These are phyloP conservation scores for Coniella lustricola DNA, from an alignment of 2,329 filamentous ascomycete species.

Conservation along the genomic window DNA sequence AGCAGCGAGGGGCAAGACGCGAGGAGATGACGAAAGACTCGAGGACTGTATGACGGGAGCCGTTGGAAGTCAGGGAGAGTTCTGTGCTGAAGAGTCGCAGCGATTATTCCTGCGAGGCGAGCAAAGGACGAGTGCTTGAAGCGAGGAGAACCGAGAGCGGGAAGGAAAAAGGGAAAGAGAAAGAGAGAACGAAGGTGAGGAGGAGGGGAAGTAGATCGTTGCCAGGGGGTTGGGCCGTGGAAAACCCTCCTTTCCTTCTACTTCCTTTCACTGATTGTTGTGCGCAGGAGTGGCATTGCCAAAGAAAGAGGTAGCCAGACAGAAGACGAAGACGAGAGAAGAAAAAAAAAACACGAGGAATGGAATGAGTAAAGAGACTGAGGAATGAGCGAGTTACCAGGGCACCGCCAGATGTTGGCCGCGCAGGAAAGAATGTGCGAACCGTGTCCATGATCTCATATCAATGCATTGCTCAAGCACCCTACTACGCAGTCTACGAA, in stretches of 20 bases:
- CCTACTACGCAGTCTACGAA: neutral
- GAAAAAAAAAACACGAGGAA: constrained; percentile 15
- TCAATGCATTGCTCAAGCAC: neutral
- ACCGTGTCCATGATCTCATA: neutral
- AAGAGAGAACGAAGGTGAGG: constrained; percentile 1
- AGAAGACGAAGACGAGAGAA: neutral
- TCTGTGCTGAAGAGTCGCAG: neutral
- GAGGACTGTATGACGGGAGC: neutral
- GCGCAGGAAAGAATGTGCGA: constrained; percentile 1
- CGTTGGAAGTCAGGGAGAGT: neutral
- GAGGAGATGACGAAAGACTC: neutral
- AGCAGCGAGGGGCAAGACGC: neutral
- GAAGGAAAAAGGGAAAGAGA: neutral
- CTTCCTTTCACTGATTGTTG: neutral
- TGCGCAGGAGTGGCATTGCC: no score
- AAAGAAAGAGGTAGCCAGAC: no score
- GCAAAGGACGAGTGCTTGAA: neutral
- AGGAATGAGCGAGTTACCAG: constrained; percentile 12
- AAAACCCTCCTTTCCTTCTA: neutral
- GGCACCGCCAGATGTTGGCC: neutral
- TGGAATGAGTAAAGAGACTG: constrained; percentile 9
- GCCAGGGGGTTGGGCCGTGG: no score
- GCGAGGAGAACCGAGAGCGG: neutral
- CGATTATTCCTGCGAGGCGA: neutral
- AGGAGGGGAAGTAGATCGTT: neutral